A percentile compares a stretch with the other conserved stretches of the same genome.
Conservation (phyloP, 2,329 filamentous ascomycete species). For the Penicillium vulpinum region DNA sequence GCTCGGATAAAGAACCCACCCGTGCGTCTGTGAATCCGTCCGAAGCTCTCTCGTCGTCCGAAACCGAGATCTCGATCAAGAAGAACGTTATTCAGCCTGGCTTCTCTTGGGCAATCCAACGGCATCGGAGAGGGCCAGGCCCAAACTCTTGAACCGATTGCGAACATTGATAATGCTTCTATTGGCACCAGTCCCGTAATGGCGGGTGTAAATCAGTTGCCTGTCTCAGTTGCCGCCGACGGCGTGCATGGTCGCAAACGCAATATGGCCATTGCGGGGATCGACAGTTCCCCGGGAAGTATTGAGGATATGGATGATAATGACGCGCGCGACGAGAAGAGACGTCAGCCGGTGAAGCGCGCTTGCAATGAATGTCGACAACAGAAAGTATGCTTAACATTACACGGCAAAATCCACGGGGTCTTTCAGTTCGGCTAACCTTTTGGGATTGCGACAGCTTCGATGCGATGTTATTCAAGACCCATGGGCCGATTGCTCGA, state of each 20-base stretch:
- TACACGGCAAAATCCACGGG: neutral
- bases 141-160: slow-evolving; percentile 29
- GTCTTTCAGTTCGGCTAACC: slow-evolving; percentile 8
- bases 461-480: slow-evolving; percentile 67
- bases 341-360: slow-evolving; percentile 55
- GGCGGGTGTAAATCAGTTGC: slow-evolving; percentile 35
- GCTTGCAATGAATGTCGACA: slow-evolving; percentile 70
- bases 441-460: slow-evolving; percentile 49
- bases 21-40: neutral
- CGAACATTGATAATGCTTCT: slow-evolving; percentile 37
- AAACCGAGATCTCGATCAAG: slow-evolving; percentile 16
- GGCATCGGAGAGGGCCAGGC: slow-evolving; percentile 39
- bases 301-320: slow-evolving; percentile 48
- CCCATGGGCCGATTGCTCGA: slow-evolving; percentile 61
- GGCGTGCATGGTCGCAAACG: slow-evolving; percentile 43
- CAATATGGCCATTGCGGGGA: slow-evolving; percentile 44
- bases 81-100: slow-evolving; percentile 37
- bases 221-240: slow-evolving; percentile 32
- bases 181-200: slow-evolving; percentile 39
- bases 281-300: slow-evolving; percentile 51
- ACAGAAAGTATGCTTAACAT: slow-evolving; percentile 57
- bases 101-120: slow-evolving; percentile 35
- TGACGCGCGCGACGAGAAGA: slow-evolving; percentile 45
- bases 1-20: neutral
- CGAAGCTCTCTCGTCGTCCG: slow-evolving; percentile 9